These are phyloP conservation scores for Microbotryum scabiosae DNA, from an alignment of 1,284 basidiomycete species.

Conservation along the genomic window DNA sequence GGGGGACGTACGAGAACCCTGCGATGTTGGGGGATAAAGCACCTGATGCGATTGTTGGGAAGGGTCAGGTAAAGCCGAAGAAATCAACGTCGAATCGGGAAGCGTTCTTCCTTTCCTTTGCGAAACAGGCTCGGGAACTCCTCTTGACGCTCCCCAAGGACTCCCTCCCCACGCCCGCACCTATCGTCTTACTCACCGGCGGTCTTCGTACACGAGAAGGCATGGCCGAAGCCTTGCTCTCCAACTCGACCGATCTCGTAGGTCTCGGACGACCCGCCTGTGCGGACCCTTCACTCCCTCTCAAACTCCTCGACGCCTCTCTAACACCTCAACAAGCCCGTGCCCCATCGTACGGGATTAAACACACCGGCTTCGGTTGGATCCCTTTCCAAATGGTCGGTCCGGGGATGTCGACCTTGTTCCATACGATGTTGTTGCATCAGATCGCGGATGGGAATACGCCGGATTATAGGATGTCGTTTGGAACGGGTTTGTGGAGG, in stretches of 20 bases:
- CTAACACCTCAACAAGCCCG: slow-evolving; percentile 27
- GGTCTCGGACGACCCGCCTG: slow-evolving; percentile 67
- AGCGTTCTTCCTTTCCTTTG: slow-evolving; percentile 42
- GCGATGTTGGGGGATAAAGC: slow-evolving; percentile 29
- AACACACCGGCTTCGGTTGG: slow-evolving; percentile 25
- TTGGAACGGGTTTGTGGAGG: background rate
- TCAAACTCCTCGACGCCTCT: slow-evolving; percentile 28
- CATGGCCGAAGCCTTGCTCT: slow-evolving; percentile 47
- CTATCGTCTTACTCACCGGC: slow-evolving; percentile 69
- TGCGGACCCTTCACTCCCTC: slow-evolving; percentile 56
- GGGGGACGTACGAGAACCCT: slow-evolving; percentile 75
- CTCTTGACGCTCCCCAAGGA: slow-evolving; percentile 13
- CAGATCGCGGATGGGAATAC: slow-evolving; percentile 17
- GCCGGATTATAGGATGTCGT: background rate
- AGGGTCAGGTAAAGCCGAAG: slow-evolving; percentile 19
- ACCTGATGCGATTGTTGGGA: slow-evolving; percentile 11
- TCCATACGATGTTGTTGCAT: slow-evolving; percentile 30
- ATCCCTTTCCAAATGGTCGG: slow-evolving; percentile 36
- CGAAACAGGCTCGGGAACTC: slow-evolving; percentile 22
- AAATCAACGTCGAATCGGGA: slow-evolving; percentile 41
- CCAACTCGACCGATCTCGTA: slow-evolving; percentile 53
- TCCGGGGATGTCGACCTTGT: slow-evolving; percentile 35
- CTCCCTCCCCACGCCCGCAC: slow-evolving; percentile 36
- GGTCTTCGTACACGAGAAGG: slow-evolving; percentile 59
- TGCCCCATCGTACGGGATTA: slow-evolving; percentile 33